phyloP scores from a whole-genome alignment of 2,329 filamentous ascomycete species.

The Xylaria sp. region DNA sequence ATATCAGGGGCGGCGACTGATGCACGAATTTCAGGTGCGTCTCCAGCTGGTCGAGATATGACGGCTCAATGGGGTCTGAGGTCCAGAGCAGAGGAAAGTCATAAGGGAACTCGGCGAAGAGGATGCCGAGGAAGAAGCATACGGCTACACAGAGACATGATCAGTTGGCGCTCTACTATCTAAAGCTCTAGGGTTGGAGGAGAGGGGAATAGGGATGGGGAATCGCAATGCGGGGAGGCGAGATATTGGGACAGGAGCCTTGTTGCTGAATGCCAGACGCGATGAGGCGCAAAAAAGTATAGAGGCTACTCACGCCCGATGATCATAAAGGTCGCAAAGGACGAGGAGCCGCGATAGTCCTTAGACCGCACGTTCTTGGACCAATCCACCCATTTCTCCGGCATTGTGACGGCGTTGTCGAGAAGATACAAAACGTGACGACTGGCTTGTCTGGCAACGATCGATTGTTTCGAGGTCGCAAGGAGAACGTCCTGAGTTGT shows the following conservation, averaged over 20 bases:
- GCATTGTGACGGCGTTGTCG: slow-evolving; percentile 39
- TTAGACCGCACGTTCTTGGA: slow-evolving; percentile 67
- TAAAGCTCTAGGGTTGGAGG: not conserved
- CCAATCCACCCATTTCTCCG: slow-evolving; percentile 60
- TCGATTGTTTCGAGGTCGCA: not conserved
- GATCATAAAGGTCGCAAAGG: slow-evolving; percentile 97
- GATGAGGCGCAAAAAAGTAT: not conserved
- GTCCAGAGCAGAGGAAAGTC: slow-evolving; percentile 91
- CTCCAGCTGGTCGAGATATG: slow-evolving; percentile 87
- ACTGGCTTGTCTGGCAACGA: not conserved
- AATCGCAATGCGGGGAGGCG: slow-evolving; percentile 16
- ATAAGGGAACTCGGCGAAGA: slow-evolving; percentile 97
- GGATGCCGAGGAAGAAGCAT: slow-evolving; percentile 97
- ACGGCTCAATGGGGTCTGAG: slow-evolving; percentile 68
- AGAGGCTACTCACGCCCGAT: slow-evolving; percentile 79
- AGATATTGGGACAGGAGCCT: not conserved
- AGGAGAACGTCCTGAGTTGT: not conserved
- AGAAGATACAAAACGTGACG: not conserved
- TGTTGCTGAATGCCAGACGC: not conserved
- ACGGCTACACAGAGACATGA: slow-evolving; percentile 65
- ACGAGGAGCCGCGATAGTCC: slow-evolving; percentile 69
- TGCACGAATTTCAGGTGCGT: slow-evolving; percentile 91
- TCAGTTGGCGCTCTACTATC: not conserved
- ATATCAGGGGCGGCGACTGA: slow-evolving; percentile 89
- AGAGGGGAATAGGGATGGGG: not conserved